Evolutionary conservation across 495 filamentous ascomycete species (phyloP).

Genomic region (Penicillium crystallinum): DNA sequence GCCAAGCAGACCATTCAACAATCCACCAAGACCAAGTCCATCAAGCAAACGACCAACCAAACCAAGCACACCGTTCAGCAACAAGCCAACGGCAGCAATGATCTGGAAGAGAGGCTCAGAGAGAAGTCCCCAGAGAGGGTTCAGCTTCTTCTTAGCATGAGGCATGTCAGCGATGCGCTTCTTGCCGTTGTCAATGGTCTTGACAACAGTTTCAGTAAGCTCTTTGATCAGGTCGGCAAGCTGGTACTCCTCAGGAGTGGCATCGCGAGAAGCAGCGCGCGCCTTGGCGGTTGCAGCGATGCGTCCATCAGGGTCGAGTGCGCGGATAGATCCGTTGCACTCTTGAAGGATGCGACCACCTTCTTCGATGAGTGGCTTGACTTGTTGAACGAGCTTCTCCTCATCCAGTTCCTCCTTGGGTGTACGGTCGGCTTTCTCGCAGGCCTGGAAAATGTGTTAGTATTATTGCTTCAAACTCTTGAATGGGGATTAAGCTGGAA

Average conservation of each 20-base stretch:
- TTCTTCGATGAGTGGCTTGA: slow-evolving; percentile 84
- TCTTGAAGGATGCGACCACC: slow-evolving; percentile 76
- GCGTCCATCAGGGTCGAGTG: slow-evolving; percentile 81
- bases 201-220: slow-evolving; percentile 54
- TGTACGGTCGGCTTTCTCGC: slow-evolving; percentile 75
- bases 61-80: slow-evolving; percentile 75
- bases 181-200: slow-evolving; percentile 83
- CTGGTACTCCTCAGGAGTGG: slow-evolving; percentile 78
- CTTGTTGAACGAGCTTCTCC: slow-evolving; percentile 76
- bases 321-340: slow-evolving; percentile 84
- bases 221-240: slow-evolving; percentile 83
- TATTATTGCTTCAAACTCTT: not conserved
- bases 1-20: slow-evolving; percentile 74
- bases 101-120: slow-evolving; percentile 89
- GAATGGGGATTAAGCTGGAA: not conserved
- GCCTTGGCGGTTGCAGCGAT: slow-evolving; percentile 84
- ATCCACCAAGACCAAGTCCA: slow-evolving; percentile 76
- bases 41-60: slow-evolving; percentile 77
- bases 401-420: slow-evolving; percentile 91
- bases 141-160: slow-evolving; percentile 88
- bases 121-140: slow-evolving; percentile 78
- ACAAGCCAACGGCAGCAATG: slow-evolving; percentile 79
- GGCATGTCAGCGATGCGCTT: slow-evolving; percentile 86
- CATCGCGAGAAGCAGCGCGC: slow-evolving; percentile 73
- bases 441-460: slow-evolving; percentile 47